Evolutionary conservation across 2,329 filamentous ascomycete genomes (phyloP), one percentile per base, ranked within the genome.

Genomic region (Beauveria asiatica): DNA sequence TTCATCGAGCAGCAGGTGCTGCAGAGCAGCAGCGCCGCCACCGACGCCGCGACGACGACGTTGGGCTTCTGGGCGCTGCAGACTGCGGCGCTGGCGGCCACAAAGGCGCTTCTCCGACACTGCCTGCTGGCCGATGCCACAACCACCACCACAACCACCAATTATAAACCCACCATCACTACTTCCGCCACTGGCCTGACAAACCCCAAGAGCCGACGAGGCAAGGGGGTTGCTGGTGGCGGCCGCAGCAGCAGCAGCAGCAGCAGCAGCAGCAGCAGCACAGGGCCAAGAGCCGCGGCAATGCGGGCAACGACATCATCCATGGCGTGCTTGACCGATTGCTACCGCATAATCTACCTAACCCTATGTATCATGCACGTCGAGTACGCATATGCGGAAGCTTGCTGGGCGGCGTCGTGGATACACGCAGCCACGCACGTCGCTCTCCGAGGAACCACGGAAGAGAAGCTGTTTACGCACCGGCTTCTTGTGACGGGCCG

Each of bases 331-430:
- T 17, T 56, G 42, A 37, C 42, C 19, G 57, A 59, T 30, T 30
- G n/a, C 17, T 13, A 23, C n/a, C 59, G 60, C 13, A 27, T 68
- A 3, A n/a, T 64, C 2, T 67, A 68, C 37, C n/a, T 72, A 0
- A 50, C 67, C 0, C 68, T 70, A 64, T 11, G 65, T 1, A 63
- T 75, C 0, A 62, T 68, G 0, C 64, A 61, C 1, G 49, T 67
- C 2, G 74, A 76, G 63, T 68, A 67, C 46, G 50, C 67, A 9
- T 69, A 74, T 23, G 64, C 64, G 0, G 67, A 71, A 41, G 54
- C 65, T 3, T 67, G 67, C 50, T 67, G 70, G 57, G 62, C 65
- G 0, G 59, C 61, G 5, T 68, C 73, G 1, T 65, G 71, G 41
- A 9, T 69, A 7, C 61, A 70, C 11, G 70, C 70, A 25, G 27